These are phyloP conservation scores for Carex sylvatica DNA, from an alignment of 202 grass and related monocot genomes.

Conservation along the genomic window DNA sequence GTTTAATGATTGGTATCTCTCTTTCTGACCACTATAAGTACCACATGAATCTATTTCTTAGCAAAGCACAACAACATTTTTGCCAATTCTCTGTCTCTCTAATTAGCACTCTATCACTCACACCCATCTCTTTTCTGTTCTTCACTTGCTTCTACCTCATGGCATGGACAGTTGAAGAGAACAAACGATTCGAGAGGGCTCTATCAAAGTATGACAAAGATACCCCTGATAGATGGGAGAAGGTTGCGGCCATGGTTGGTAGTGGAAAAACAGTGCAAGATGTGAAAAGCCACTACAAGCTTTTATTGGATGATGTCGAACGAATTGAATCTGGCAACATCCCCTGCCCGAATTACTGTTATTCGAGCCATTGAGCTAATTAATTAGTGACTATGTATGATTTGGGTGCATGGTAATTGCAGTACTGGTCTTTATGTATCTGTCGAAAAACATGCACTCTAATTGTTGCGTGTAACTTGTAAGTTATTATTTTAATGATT, in stretches of 20 bases:
- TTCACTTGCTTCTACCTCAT: background rate
- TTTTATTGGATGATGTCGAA: conserved; percentile 68
- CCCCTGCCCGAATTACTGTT: background rate
- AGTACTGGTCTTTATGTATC: conserved; percentile 1
- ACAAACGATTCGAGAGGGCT: conserved; percentile 85
- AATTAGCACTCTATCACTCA: background rate
- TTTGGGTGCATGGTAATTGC: background rate
- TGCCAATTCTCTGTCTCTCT: background rate
- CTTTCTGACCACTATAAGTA: conserved; percentile 22
- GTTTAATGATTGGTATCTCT: conserved; percentile 14
- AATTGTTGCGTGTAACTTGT: background rate
- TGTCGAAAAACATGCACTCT: background rate
- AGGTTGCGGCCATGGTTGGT: conserved; percentile 49
- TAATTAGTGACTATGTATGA: conserved; percentile 3
- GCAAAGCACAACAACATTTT: background rate
- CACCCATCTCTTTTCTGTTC: background rate
- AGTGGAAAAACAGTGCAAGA: conserved; percentile 61
- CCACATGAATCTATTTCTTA: conserved; percentile 10
- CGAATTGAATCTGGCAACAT: conserved; percentile 57
- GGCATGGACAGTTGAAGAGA: conserved; percentile 67
- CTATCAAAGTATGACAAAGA: conserved; percentile 60
- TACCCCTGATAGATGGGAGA: conserved; percentile 72
- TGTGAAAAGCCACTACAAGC: conserved; percentile 68
- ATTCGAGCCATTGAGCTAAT: background rate
- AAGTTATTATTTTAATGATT: background rate